phyloP scores from a whole-genome alignment of 2,329 filamentous ascomycete genomes.

The Penicillium sclerotiorum region DNA sequence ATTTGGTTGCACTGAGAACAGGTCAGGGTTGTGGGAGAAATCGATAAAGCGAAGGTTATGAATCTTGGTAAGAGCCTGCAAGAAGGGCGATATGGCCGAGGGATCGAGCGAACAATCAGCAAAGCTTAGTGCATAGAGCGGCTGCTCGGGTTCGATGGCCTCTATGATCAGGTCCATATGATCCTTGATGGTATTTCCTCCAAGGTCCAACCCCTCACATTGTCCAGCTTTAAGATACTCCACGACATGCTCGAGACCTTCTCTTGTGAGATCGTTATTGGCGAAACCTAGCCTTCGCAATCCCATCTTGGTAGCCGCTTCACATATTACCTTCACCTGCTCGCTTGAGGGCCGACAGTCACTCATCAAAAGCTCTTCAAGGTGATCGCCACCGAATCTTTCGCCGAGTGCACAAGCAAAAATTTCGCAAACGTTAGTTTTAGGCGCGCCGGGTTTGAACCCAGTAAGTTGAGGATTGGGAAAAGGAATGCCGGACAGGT shows the following conservation, averaged over 20 bases:
- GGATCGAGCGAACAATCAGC: constrained; percentile 82
- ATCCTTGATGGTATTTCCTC: constrained; percentile 73
- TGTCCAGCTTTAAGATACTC: constrained; percentile 73
- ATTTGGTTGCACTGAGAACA: constrained; percentile 75
- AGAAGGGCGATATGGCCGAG: constrained; percentile 69
- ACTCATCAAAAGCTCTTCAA: constrained; percentile 82
- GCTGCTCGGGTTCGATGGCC: constrained; percentile 48
- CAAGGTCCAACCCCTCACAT: constrained; percentile 86
- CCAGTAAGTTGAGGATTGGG: constrained; percentile 51
- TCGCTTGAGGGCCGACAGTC: constrained; percentile 73
- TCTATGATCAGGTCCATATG: constrained; percentile 48
- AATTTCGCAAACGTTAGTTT: constrained; percentile 62
- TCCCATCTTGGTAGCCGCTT: constrained; percentile 77
- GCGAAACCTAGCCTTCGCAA: constrained; percentile 79
- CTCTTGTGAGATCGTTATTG: constrained; percentile 73
- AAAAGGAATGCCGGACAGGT: constrained; percentile 83
- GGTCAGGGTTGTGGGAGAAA: constrained; percentile 80
- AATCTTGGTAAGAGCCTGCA: constrained; percentile 72
- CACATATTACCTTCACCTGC: constrained; percentile 75
- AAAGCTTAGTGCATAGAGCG: constrained; percentile 79
- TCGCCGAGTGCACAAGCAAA: constrained; percentile 76
- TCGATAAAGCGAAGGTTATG: constrained; percentile 84
- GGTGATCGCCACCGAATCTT: constrained; percentile 70
- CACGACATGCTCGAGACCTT: constrained; percentile 74
- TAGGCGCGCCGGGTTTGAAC: constrained; percentile 16